These are phyloP conservation scores for Ophiostoma piceae DNA, from an alignment of 2,329 filamentous ascomycete genomes.

Conservation along the genomic window DNA sequence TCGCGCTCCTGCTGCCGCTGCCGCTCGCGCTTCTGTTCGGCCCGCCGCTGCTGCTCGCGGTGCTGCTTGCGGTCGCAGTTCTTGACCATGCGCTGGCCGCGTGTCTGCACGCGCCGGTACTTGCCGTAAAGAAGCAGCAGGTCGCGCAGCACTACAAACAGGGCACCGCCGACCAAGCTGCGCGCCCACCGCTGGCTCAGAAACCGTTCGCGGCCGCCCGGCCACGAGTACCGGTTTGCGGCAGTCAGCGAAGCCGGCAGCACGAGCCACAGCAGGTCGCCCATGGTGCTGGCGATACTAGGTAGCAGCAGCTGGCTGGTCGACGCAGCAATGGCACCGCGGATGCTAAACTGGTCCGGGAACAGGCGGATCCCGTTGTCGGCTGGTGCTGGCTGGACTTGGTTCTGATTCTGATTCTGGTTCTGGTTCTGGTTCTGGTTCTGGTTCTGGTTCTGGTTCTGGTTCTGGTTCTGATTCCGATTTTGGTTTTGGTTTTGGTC, in stretches of 20 bases:
- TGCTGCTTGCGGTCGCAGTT: slow-evolving; percentile 39
- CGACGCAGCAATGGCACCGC: slow-evolving; percentile 44
- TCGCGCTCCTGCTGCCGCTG: not conserved
- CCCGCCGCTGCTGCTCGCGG: not conserved
- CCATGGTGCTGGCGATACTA: slow-evolving; percentile 70
- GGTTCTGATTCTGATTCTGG: slow-evolving; percentile 26
- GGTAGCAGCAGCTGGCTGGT: slow-evolving; percentile 67
- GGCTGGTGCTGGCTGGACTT: not conserved
- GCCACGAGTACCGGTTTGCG: slow-evolving; percentile 50
- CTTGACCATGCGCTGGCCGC: slow-evolving; percentile 48
- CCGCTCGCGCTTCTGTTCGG: not conserved
- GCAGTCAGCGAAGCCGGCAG: slow-evolving; percentile 51
- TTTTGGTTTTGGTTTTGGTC: not conserved
- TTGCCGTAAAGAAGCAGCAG: slow-evolving; percentile 57
- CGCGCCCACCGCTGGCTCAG: slow-evolving; percentile 83
- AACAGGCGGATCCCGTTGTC: not conserved
- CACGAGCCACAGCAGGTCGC: slow-evolving; percentile 63
- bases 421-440: slow-evolving; percentile 10
- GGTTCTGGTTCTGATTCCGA: not conserved
- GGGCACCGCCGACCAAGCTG: slow-evolving; percentile 79
- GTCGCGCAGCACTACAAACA: slow-evolving; percentile 81
- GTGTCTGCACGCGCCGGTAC: slow-evolving; percentile 55
- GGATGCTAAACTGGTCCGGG: not conserved
- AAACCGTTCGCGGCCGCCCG: slow-evolving; percentile 25
- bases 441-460: not conserved